Conservation (phyloP, 345 rosid genomes). For the Tarenaya hassleriana region DNA sequence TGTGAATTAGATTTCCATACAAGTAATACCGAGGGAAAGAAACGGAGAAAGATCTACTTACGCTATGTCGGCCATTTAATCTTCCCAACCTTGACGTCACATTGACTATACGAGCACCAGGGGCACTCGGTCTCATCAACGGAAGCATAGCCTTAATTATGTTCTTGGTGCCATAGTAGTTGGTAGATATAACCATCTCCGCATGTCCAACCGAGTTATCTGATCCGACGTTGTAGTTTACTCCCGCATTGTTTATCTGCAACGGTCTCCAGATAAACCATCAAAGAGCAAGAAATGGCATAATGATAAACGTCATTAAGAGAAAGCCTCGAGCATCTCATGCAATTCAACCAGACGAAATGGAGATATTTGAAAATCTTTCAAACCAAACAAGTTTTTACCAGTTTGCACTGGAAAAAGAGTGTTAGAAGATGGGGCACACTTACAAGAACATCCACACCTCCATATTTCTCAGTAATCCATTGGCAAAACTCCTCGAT, state of each 20-base stretch:
- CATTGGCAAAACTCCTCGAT: constrained; percentile 52
- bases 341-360: not conserved
- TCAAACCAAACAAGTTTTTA: too few species aligned
- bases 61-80: constrained; percentile 76
- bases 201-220: constrained; percentile 74
- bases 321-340: too few species aligned
- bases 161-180: constrained; percentile 79
- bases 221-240: constrained; percentile 66
- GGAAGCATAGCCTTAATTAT: constrained; percentile 78
- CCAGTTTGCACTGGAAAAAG: not conserved
- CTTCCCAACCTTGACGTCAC: constrained; percentile 85
- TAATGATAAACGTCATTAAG: too few species aligned
- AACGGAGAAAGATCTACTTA: constrained; percentile 30
- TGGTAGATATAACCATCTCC: constrained; percentile 52
- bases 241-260: constrained; percentile 96
- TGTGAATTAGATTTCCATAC: not conserved
- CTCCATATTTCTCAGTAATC: constrained; percentile 58
- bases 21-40: not conserved
- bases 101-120: constrained; percentile 78
- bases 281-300: not conserved
- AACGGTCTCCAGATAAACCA: constrained; percentile 4
- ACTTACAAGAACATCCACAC: constrained; percentile 68
- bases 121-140: constrained; percentile 60
- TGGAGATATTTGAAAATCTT: not conserved
- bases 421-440: not conserved